Percentiles rank a stretch among this genome's conserved stretches.
Evolutionary conservation across 306 rosid species (phyloP).

Genomic region (Prunus salicina): DNA sequence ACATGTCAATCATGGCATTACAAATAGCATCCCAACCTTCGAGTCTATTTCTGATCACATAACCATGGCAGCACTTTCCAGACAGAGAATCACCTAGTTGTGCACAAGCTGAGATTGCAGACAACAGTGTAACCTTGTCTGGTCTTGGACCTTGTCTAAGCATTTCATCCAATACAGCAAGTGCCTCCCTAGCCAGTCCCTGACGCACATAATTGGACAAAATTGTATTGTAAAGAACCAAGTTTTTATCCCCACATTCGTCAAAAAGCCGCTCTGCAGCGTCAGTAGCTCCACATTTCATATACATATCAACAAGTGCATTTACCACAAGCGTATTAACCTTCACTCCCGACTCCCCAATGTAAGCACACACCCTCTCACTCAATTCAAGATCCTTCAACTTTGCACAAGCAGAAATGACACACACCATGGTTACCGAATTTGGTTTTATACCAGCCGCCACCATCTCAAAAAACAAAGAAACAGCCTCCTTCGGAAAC

Average conservation of each 20-base stretch:
- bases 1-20: slow-evolving; percentile 78
- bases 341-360: slow-evolving; percentile 46
- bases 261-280: slow-evolving; percentile 47
- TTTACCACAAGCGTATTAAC: slow-evolving; percentile 53
- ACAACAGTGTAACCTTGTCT: slow-evolving; percentile 63
- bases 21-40: slow-evolving; percentile 64
- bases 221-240: slow-evolving; percentile 74
- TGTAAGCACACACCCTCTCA: slow-evolving; percentile 37
- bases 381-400: slow-evolving; percentile 66
- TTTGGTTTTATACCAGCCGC: slow-evolving; percentile 50
- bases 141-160: slow-evolving; percentile 46
- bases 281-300: slow-evolving; percentile 66
- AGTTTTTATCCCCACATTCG: slow-evolving; percentile 44
- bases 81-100: slow-evolving; percentile 50
- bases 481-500: slow-evolving; percentile 50
- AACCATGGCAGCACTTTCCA: slow-evolving; percentile 66
- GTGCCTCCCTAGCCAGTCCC: slow-evolving; percentile 51
- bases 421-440: slow-evolving; percentile 64
- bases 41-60: slow-evolving; percentile 58
- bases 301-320: slow-evolving; percentile 73
- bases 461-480: slow-evolving; percentile 72
- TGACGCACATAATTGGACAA: slow-evolving; percentile 65
- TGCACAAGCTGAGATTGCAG: slow-evolving; percentile 59
- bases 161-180: slow-evolving; percentile 44
- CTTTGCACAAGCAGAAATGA: slow-evolving; percentile 77